Base-by-base conservation (phyloP, 2,329 filamentous ascomycete genomes). In the Diaporthe australafricana region DNA sequence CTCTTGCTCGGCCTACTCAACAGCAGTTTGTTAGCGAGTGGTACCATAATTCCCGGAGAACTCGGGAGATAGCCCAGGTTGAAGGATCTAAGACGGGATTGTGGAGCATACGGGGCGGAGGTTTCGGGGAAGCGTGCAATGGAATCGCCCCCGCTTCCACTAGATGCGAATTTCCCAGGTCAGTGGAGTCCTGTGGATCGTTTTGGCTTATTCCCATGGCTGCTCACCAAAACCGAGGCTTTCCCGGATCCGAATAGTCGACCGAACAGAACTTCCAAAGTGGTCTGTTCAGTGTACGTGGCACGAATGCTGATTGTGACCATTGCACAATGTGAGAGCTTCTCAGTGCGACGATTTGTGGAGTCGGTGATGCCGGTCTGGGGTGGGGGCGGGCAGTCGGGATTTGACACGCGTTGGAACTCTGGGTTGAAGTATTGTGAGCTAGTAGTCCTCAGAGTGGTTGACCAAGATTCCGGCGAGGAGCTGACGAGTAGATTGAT, bases 71-170 rank as follows among this genome's bases (percentile, higher is more conserved):
- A 12, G 27, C 40, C 3, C 22, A 5, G 5, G 7, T 50, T 3
- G 9, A 17, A n/a, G 32, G 11, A 16, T 5, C 3, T 17, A 32
- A 27, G 57, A 17, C 12, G 27, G 38, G 35, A 5, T 7, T 16
- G 12, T 20, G 32, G 17, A 30, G 48, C 60, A 3, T 42, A 67
- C 69, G 0, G 50, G 40, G 22, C 17, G n/a, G 5, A 70, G 57
- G 25, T 22, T 35, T 17, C 69, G 50, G 9, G 69, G 69, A 35
- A 70, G 16, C 17, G 50, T 66, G 25, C 69, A 70, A 12, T 66
- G 57, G 27, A 66, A 70, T 38, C 69, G 69, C 8, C 69, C 69
- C 3, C 69, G 60, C 52, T 70, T 70, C 69, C 69, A 70, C 69
- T 70, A 6, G 27, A 50, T n/a, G 8, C 20, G 8, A 8, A 20